A percentile compares a stretch with the other conserved stretches of the same genome.
Evolutionary conservation across 2,329 filamentous ascomycete genomes (phyloP).

Genomic region (Penicillium sp.): DNA sequence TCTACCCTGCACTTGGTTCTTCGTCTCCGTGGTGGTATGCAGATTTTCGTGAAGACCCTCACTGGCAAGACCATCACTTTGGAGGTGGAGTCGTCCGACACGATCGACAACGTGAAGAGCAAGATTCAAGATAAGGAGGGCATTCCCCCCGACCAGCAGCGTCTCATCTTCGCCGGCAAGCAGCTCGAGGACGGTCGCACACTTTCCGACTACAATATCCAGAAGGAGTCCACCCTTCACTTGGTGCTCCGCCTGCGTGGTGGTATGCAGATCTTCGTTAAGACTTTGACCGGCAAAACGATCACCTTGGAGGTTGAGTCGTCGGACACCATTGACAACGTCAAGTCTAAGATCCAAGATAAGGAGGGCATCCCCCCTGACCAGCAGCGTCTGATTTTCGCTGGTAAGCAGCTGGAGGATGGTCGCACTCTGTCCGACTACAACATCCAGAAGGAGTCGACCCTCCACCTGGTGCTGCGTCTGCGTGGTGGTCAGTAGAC

Average conservation of each 20-base stretch:
- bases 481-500: conserved; percentile 48
- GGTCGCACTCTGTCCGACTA: conserved; percentile 57
- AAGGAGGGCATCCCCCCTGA: conserved; percentile 77
- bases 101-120: conserved; percentile 90
- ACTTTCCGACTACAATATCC: conserved; percentile 93
- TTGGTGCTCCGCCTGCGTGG: conserved; percentile 78
- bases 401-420: conserved; percentile 65
- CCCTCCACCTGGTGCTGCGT: conserved; percentile 61
- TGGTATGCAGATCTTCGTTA: conserved; percentile 85
- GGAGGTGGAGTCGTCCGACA: conserved; percentile 85
- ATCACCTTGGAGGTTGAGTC: conserved; percentile 70
- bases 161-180: conserved; percentile 91
- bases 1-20: conserved; percentile 83
- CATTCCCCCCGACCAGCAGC: conserved; percentile 92
- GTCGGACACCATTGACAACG: conserved; percentile 70
- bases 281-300: conserved; percentile 75
- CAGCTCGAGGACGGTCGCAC: conserved; percentile 91
- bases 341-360: conserved; percentile 74
- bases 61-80: conserved; percentile 91
- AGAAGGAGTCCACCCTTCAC: conserved; percentile 84
- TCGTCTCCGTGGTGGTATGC: conserved; percentile 79
- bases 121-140: conserved; percentile 85
- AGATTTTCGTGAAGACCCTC: conserved; percentile 60
- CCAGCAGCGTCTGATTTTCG: conserved; percentile 71
- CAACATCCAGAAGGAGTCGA: conserved; percentile 63